Base-by-base conservation (phyloP, 2,329 filamentous ascomycete species). In the Piedraia hortae region DNA sequence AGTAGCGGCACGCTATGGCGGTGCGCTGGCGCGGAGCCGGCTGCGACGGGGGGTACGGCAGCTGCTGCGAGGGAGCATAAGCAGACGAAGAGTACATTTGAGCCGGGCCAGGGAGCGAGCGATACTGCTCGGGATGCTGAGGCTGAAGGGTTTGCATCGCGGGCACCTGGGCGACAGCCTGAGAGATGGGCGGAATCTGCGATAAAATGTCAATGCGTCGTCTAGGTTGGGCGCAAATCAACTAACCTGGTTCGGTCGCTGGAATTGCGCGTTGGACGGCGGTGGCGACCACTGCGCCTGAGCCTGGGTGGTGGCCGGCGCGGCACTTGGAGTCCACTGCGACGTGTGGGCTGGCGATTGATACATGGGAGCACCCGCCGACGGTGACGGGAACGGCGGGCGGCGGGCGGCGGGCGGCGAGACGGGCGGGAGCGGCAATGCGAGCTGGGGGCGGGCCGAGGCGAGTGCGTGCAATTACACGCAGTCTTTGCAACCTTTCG, bases 1-100 rank as follows among this genome's bases (percentile, higher is more conserved):
- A 63, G 38, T 63, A 63, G 26, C 56, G 50, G 35, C 59, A 63
- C 20, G 59, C 59, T 38, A 63, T 63, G 24, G 59, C 59, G 22
- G 59, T 63, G 30, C 59, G 47, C 38, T 63, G 59, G 25, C 59
- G 51, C 9, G 59, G 59, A n/a, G 58, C 58, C 15, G 54, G 53
- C 34, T 54, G 51, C 27, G 43, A 37, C 17, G 42, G 39, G 20
- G 36, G 39, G 19, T 51, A 50, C 6, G 41, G 43, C 24, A 47
- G 48, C 24, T 43, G 44, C n/a, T n/a, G n/a, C n/a, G n/a, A n/a
- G 22, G 45, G 45, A 26, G 35, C 42, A 12, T 47, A 46, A 21
- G 45, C 41, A 24, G 46, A 46, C 25, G 42, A 28, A 26, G 41
- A 32, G 34, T 50, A 53, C 46, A 53, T 45, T 15, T 48, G 44